These are phyloP conservation scores for Warburgia ugandensis DNA, from an alignment of 164 flowering plant genomes.

Conservation along the genomic window DNA sequence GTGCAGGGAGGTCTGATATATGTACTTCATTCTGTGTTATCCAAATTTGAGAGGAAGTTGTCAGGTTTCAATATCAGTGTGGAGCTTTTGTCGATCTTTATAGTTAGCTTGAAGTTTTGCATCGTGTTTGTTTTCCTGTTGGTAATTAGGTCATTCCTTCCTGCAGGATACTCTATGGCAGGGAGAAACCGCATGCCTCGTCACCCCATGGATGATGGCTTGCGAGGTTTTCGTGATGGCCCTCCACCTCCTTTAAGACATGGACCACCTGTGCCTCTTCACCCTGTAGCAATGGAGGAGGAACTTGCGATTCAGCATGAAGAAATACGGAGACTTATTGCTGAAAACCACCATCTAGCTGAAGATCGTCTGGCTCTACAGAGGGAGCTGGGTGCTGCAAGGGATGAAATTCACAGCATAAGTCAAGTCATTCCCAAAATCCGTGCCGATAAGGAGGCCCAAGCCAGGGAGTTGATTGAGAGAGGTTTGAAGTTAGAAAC, in stretches of 20 bases:
- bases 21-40: too few species aligned
- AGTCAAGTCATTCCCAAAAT: slow-evolving; percentile 36
- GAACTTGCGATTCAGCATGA: slow-evolving; percentile 45
- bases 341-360: slow-evolving; percentile 42
- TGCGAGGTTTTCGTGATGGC: slow-evolving; percentile 17
- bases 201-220: slow-evolving; percentile 23
- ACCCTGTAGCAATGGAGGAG: slow-evolving; percentile 50
- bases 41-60: too few species aligned
- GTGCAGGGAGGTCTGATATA: too few species aligned
- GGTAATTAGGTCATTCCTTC: slow-evolving; percentile 1
- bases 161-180: slow-evolving; percentile 41
- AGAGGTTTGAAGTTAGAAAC: slow-evolving; percentile 59
- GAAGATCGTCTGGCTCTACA: slow-evolving; percentile 50
- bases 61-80: too few species aligned
- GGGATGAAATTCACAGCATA: slow-evolving; percentile 51
- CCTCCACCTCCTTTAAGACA: slow-evolving; percentile 34
- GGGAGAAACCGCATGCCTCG: slow-evolving; percentile 50
- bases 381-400: slow-evolving; percentile 42
- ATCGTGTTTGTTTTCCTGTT: too few species aligned
- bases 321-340: slow-evolving; percentile 42
- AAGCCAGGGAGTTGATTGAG: slow-evolving; percentile 47
- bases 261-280: slow-evolving; percentile 30
- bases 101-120: too few species aligned
- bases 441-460: slow-evolving; percentile 49
- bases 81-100: too few species aligned